Evolutionary conservation across 257 asterid genomes (phyloP).

Genomic region (Solanum ahanhuiri): DNA sequence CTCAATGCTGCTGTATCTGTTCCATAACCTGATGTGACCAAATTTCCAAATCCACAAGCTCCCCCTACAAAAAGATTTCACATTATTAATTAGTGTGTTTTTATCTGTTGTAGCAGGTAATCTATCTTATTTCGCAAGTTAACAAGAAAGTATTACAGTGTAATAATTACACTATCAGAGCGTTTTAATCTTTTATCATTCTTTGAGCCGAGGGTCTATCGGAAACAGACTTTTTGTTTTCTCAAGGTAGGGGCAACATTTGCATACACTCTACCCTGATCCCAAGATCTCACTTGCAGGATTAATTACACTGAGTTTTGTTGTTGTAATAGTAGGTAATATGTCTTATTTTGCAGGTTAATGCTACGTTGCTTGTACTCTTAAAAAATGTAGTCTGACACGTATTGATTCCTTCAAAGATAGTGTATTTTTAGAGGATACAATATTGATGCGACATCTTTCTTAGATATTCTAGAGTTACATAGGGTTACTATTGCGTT

Average conservation of each 20-base stretch:
- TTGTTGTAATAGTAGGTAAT: neutral
- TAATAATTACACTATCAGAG: neutral
- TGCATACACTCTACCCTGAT: neutral
- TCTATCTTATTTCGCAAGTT: neutral
- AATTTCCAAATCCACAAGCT: constrained; percentile 75
- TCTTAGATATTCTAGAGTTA: neutral
- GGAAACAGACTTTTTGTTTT: rapidly evolving
- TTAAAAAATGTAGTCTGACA: neutral
- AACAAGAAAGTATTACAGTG: neutral
- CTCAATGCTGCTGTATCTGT: constrained; percentile 68
- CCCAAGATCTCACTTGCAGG: neutral
- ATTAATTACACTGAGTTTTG: neutral
- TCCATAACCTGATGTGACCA: constrained; percentile 57
- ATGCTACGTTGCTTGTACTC: neutral
- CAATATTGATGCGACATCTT: neutral
- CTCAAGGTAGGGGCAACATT: neutral
- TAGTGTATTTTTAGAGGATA: neutral
- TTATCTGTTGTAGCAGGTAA: neutral
- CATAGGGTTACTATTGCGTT: neutral
- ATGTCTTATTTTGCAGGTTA: neutral
- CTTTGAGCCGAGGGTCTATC: neutral
- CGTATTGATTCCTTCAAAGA: neutral
- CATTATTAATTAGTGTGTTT: neutral
- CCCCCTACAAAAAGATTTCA: constrained; percentile 35
- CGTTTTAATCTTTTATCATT: neutral